Evolutionary conservation across 2,329 filamentous ascomycete genomes (phyloP).

Genomic region (Samsoniella hepiali): DNA sequence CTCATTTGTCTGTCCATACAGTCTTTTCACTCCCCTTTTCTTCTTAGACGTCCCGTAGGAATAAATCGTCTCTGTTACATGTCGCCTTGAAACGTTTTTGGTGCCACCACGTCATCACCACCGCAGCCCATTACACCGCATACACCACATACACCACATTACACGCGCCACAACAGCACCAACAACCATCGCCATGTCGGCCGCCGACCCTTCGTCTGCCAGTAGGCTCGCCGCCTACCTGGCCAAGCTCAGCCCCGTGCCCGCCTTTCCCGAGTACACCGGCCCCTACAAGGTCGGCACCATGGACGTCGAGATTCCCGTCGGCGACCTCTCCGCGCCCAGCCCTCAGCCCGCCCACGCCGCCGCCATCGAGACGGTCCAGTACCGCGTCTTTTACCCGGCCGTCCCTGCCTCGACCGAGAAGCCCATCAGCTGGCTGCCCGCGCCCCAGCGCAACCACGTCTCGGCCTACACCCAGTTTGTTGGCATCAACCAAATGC

Average conservation of each 20-base stretch:
- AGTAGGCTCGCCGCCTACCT: constrained; percentile 46
- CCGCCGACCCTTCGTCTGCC: constrained; percentile 2
- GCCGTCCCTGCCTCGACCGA: constrained; percentile 51
- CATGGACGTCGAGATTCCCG: constrained; percentile 75
- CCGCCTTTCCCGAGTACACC: constrained; percentile 69
- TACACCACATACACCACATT: not conserved
- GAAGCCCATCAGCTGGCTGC: constrained; percentile 71
- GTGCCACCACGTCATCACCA: constrained; percentile 8
- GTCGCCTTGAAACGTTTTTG: not conserved
- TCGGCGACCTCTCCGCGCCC: constrained; percentile 55
- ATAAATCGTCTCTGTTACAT: not conserved
- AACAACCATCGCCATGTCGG: constrained; percentile 12
- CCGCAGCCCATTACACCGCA: not conserved
- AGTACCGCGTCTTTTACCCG: constrained; percentile 82
- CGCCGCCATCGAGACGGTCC: constrained; percentile 64
- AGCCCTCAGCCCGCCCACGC: constrained; percentile 52
- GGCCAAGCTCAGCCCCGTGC: constrained; percentile 63
- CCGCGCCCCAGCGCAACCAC: constrained; percentile 70
- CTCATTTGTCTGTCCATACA: constrained; percentile 2
- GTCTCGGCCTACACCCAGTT: constrained; percentile 75
- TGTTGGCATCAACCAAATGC: constrained; percentile 58
- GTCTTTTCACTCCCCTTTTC: not conserved
- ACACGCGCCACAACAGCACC: not conserved
- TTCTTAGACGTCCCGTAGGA: not conserved
- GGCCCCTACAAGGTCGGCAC: constrained; percentile 78